Evolutionary conservation across 371 early-diverging fungal genomes (phyloP).

Genomic region (Actinomortierella wolfii): DNA sequence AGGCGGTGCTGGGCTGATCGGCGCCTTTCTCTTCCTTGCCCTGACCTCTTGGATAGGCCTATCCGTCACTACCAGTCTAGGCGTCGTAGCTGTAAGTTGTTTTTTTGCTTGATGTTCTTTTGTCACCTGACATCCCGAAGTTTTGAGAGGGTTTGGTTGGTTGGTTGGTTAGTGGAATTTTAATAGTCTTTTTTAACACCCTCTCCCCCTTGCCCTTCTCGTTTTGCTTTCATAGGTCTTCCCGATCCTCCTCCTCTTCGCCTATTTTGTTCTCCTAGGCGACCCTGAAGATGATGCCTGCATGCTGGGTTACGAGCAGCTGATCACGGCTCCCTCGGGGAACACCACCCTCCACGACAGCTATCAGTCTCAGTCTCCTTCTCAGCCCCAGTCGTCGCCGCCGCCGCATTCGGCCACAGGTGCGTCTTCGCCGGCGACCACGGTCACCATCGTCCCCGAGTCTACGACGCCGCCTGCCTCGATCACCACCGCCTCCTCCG

Average conservation of each 20-base stretch:
- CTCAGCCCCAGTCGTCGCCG: background rate
- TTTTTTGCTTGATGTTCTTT: background rate
- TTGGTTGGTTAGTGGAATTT: too few species aligned
- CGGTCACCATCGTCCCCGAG: too few species aligned
- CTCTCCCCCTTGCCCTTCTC: background rate
- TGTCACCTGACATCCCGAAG: too few species aligned
- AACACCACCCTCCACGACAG: background rate
- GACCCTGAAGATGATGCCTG: constrained; percentile 2
- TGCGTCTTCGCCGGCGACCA: too few species aligned
- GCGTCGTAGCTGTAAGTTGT: constrained; percentile 32
- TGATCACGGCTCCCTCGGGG: background rate
- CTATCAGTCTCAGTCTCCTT: background rate
- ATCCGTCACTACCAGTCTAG: constrained; percentile 29
- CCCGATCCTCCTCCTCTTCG: constrained; percentile 21
- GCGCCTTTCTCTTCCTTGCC: constrained; percentile 48
- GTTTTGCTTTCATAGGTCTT: constrained; percentile 13
- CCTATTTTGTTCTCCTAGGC: constrained; percentile 33
- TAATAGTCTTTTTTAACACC: too few species aligned
- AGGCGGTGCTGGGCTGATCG: constrained; percentile 54
- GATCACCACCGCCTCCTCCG: background rate
- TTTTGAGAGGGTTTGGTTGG: too few species aligned
- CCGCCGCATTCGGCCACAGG: background rate
- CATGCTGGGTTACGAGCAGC: too few species aligned
- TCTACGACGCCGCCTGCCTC: background rate
- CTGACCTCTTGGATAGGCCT: constrained; percentile 51